Evolutionary conservation across 2,329 filamentous ascomycete species (phyloP).

Genomic region (Zalaria obscura): DNA sequence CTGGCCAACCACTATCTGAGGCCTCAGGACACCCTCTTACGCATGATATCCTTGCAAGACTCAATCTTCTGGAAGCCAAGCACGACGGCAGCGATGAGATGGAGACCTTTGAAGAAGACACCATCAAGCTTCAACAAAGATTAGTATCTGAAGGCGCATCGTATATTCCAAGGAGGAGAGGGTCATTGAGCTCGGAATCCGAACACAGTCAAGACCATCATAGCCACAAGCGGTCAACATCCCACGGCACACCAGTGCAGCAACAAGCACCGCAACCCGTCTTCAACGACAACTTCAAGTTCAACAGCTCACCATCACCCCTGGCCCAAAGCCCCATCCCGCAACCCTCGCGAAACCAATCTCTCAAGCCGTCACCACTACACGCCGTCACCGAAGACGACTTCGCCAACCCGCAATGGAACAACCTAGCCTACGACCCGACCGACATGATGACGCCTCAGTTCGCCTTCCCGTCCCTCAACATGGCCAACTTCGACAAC

Average conservation of each 20-base stretch:
- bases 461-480: constrained; percentile 4
- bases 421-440: neutral
- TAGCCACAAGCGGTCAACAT: constrained; percentile 12
- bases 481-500: constrained; percentile 3
- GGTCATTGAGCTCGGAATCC: constrained; percentile 43
- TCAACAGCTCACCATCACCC: constrained; percentile 14
- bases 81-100: constrained; percentile 30
- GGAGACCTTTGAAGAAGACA: constrained; percentile 45
- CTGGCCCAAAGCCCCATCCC: constrained; percentile 9
- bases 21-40: constrained; percentile 44
- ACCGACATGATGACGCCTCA: constrained; percentile 10
- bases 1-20: constrained; percentile 37
- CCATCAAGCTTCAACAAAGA: constrained; percentile 38
- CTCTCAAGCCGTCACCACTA: constrained; percentile 13
- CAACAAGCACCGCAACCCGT: constrained; percentile 14
- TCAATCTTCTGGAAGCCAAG: constrained; percentile 41
- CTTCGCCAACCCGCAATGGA: constrained; percentile 6
- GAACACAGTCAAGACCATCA: constrained; percentile 29
- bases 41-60: constrained; percentile 46
- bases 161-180: constrained; percentile 34
- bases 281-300: constrained; percentile 15
- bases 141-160: constrained; percentile 38
- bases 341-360: constrained; percentile 13
- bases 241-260: constrained; percentile 21
- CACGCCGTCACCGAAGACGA: constrained; percentile 6